Percentiles rank a stretch among this genome's conserved stretches.
phyloP scores from a whole-genome alignment of 306 rosid species.

The Alnus rubra region DNA sequence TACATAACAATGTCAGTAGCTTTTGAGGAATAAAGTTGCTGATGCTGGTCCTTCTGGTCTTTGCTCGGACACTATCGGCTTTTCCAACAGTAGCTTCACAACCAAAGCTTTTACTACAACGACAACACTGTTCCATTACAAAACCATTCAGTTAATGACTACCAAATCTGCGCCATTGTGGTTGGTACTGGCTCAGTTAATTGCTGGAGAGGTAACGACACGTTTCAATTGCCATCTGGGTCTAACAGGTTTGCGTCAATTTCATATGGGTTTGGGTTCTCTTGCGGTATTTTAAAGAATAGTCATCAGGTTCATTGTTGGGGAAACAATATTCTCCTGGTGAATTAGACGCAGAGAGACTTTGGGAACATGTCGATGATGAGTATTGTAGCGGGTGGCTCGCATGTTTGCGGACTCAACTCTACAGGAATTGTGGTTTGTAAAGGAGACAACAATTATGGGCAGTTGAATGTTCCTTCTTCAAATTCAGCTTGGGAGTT shows the following conservation, averaged over 20 bases:
- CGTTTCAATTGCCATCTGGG: conserved; percentile 26
- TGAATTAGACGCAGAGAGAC: conserved; percentile 35
- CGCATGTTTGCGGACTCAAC: conserved; percentile 74
- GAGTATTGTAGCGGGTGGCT: conserved; percentile 58
- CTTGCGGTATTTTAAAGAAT: conserved; percentile 64
- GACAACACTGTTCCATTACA: conserved; percentile 37
- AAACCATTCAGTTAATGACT: conserved; percentile 58
- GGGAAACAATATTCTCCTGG: conserved; percentile 38
- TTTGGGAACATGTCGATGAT: conserved; percentile 56
- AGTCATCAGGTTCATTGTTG: conserved; percentile 54
- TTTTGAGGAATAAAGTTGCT: too few relatives aligned
- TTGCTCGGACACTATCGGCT: conserved; percentile 52
- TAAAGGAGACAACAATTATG: conserved; percentile 52
- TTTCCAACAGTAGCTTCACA: conserved; percentile 20
- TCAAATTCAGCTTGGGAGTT: conserved; percentile 36
- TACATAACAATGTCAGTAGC: too few relatives aligned
- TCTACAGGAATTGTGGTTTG: conserved; percentile 59
- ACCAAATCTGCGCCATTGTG: conserved; percentile 62
- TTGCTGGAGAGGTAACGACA: conserved; percentile 43
- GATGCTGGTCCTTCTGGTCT: conserved; percentile 13
- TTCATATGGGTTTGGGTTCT: conserved; percentile 78
- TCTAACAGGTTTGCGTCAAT: conserved; percentile 44
- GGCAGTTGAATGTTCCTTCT: conserved; percentile 53
- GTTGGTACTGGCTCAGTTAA: conserved; percentile 2
- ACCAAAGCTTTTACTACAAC: conserved; percentile 39